Evolutionary conservation across 176 grass and related monocot genomes (phyloP).

Genomic region (Triticum timopheevii): DNA sequence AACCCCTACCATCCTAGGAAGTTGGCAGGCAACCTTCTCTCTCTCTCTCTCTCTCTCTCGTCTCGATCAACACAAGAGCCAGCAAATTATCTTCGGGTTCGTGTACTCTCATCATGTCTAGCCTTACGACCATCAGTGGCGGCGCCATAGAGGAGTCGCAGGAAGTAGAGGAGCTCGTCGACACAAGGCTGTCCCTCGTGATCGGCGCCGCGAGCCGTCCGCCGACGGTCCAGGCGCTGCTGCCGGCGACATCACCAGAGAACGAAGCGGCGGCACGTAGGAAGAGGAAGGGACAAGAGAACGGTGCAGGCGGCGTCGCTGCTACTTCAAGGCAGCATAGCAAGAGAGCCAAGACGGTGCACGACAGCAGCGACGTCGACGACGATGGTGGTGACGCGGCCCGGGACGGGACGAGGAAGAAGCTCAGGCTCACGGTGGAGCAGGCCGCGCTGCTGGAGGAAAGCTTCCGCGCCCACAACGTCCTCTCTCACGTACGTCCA

Average conservation of each 20-base stretch:
- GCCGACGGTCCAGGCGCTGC: background rate
- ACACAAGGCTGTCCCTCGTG: slow-evolving; percentile 34
- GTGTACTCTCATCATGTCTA: slow-evolving; percentile 38
- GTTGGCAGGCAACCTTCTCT: background rate
- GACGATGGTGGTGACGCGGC: background rate
- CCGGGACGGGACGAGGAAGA: slow-evolving; percentile 35
- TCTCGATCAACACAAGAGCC: background rate
- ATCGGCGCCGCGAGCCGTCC: background rate
- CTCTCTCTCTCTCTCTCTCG: no score
- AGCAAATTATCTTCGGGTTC: background rate
- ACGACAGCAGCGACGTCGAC: background rate
- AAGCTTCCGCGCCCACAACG: slow-evolving; percentile 48
- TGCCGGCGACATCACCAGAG: background rate
- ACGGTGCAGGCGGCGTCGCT: no score
- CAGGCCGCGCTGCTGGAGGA: slow-evolving; percentile 48
- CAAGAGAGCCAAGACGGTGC: background rate
- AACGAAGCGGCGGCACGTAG: background rate
- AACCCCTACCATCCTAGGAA: background rate
- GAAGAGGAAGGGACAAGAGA: background rate
- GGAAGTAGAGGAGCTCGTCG: slow-evolving; percentile 12
- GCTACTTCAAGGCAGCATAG: background rate
- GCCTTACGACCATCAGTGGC: slow-evolving; percentile 30
- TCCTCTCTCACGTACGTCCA: slow-evolving; percentile 40
- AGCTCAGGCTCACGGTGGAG: slow-evolving; percentile 45
- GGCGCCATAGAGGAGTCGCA: slow-evolving; percentile 4